phyloP scores from a whole-genome alignment of 2,329 filamentous ascomycete genomes.

The Colletotrichum higginsianum region DNA sequence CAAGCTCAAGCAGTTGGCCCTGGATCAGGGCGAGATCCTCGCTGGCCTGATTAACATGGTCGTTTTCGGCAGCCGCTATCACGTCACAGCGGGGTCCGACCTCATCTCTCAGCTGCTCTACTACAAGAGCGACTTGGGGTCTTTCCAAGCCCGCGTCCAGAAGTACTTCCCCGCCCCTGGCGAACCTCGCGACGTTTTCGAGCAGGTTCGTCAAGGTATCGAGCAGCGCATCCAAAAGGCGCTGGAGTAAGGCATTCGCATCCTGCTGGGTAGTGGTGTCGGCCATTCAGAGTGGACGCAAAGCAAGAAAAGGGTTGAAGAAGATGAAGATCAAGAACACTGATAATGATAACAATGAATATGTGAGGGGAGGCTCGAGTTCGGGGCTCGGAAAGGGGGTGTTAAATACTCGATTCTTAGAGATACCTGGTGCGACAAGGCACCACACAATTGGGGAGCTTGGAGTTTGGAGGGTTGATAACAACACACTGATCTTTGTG shows the following conservation, averaged over 20 bases:
- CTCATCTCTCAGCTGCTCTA: neutral
- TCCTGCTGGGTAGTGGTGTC: neutral
- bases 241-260: neutral
- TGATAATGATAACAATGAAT: too few relatives aligned
- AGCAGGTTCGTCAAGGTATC: neutral
- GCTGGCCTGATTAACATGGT: neutral
- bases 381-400: neutral
- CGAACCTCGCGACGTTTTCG: neutral
- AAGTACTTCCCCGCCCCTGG: neutral
- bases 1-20: neutral
- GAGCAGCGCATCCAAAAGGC: neutral
- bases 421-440: slow-evolving; percentile 1
- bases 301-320: neutral
- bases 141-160: neutral
- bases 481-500: too few relatives aligned
- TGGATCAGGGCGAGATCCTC: neutral
- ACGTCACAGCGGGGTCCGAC: neutral
- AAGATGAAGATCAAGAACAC: neutral
- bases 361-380: neutral
- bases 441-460: neutral
- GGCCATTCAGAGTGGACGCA: neutral
- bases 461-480: neutral
- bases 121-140: neutral
- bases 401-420: neutral
- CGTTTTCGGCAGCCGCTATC: neutral